A percentile compares a stretch with the other conserved stretches of the same genome.
Evolutionary conservation across 2,329 filamentous ascomycete species (phyloP).

Genomic region (Dactylellina haptotyla): DNA sequence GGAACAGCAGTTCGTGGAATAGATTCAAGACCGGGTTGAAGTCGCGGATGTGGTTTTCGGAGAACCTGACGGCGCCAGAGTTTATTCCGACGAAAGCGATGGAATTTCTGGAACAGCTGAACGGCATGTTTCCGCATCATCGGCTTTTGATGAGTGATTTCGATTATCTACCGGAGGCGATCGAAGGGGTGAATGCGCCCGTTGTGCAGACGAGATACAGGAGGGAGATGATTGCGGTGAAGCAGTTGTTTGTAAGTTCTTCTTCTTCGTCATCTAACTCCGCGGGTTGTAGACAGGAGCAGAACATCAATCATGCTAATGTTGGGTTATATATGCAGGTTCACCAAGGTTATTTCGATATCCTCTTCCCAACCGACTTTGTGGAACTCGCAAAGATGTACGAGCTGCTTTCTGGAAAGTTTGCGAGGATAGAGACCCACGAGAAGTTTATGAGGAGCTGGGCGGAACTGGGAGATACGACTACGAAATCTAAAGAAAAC

Average conservation of each 20-base stretch:
- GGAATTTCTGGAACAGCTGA: slow-evolving; percentile 94
- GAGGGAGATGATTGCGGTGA: slow-evolving; percentile 85
- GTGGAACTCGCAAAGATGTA: slow-evolving; percentile 84
- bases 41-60: slow-evolving; percentile 71
- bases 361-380: slow-evolving; percentile 97
- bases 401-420: slow-evolving; percentile 87
- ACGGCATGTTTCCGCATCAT: slow-evolving; percentile 88
- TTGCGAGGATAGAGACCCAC: slow-evolving; percentile 85
- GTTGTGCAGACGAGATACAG: slow-evolving; percentile 96
- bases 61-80: slow-evolving; percentile 83
- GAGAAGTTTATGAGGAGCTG: slow-evolving; percentile 90
- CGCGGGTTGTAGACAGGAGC: neutral
- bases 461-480: slow-evolving; percentile 89
- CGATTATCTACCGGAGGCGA: slow-evolving; percentile 81
- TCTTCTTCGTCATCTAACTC: slow-evolving; percentile 16
- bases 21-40: slow-evolving; percentile 69
- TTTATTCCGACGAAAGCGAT: slow-evolving; percentile 94
- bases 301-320: no score
- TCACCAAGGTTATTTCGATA: slow-evolving; percentile 98
- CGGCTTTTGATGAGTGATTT: slow-evolving; percentile 91
- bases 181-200: slow-evolving; percentile 86
- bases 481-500: slow-evolving; percentile 90
- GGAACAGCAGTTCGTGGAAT: slow-evolving; percentile 29
- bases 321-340: slow-evolving; percentile 68
- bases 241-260: slow-evolving; percentile 81